Percentiles rank a stretch among this genome's conserved stretches.
These are phyloP conservation scores for Claviceps sp. DNA, from an alignment of 2,329 filamentous ascomycete species.

Conservation along the genomic window DNA sequence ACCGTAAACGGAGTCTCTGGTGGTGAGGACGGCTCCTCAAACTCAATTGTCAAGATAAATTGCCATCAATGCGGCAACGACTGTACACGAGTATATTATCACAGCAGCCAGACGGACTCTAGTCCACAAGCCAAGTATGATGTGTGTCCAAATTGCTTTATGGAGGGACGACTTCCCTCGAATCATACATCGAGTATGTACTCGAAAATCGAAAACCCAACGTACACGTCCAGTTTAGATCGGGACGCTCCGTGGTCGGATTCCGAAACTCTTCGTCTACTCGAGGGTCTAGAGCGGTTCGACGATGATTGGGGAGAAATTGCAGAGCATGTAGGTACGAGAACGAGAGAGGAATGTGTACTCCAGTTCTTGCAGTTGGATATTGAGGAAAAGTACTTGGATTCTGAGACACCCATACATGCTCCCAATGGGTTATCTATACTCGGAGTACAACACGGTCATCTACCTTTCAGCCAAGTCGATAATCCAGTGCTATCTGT, in stretches of 20 bases:
- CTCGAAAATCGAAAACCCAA: conserved; percentile 77
- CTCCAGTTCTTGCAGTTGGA: conserved; percentile 92
- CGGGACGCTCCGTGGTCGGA: conserved; percentile 85
- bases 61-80: conserved; percentile 90
- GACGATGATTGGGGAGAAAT: conserved; percentile 95
- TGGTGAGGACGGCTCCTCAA: conserved; percentile 50
- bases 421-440: conserved; percentile 46
- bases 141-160: conserved; percentile 80
- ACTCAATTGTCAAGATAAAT: conserved; percentile 55
- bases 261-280: conserved; percentile 71
- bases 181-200: conserved; percentile 73
- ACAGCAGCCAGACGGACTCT: conserved; percentile 42
- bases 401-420: conserved; percentile 48
- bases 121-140: conserved; percentile 64
- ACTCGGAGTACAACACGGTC: conserved; percentile 61
- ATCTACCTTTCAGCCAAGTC: conserved; percentile 78
- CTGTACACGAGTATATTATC: conserved; percentile 55
- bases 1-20: conserved; percentile 49
- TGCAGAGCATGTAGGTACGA: conserved; percentile 79
- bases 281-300: conserved; percentile 84
- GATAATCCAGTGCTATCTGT: conserved; percentile 97
- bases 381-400: conserved; percentile 94
- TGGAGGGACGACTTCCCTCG: conserved; percentile 69
- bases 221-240: conserved; percentile 64
- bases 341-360: conserved; percentile 90